phyloP scores from a whole-genome alignment of 768 basidiomycete genomes.

The Pleurotus platypus region DNA sequence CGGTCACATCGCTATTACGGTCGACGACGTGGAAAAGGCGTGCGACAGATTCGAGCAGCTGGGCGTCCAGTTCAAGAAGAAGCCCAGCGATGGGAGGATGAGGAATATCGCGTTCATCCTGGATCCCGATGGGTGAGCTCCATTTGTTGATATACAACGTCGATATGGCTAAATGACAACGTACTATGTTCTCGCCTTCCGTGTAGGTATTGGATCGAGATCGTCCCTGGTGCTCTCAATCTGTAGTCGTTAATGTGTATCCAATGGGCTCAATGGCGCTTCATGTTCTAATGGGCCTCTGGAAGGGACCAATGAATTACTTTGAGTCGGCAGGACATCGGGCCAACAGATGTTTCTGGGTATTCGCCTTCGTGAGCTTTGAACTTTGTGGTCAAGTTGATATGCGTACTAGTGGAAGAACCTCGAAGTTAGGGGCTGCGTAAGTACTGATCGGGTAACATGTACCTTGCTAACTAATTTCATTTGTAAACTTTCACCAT shows the following conservation, averaged over 20 bases:
- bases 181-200: not conserved
- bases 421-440: no score
- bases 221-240: constrained; percentile 34
- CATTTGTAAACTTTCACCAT: no score
- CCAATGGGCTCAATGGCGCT: no score
- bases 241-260: constrained; percentile 15
- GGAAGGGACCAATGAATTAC: not conserved
- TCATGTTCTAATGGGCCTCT: not conserved
- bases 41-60: constrained; percentile 80
- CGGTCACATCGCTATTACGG: constrained; percentile 86
- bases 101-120: constrained; percentile 78
- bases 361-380: no score
- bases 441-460: no score
- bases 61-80: constrained; percentile 86
- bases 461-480: no score
- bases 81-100: constrained; percentile 83
- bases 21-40: constrained; percentile 78
- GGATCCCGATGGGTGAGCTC: constrained; percentile 75
- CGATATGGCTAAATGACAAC: constrained; percentile 18
- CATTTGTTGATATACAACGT: not conserved
- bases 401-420: no score
- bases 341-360: no score
- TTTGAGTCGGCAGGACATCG: not conserved
- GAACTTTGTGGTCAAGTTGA: no score
- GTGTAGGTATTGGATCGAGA: constrained; percentile 57